Percentiles rank a stretch among this genome's conserved stretches.
Evolutionary conservation across 208 protist genomes (phyloP).

Genomic region (Herpetomonas tarakana): DNA sequence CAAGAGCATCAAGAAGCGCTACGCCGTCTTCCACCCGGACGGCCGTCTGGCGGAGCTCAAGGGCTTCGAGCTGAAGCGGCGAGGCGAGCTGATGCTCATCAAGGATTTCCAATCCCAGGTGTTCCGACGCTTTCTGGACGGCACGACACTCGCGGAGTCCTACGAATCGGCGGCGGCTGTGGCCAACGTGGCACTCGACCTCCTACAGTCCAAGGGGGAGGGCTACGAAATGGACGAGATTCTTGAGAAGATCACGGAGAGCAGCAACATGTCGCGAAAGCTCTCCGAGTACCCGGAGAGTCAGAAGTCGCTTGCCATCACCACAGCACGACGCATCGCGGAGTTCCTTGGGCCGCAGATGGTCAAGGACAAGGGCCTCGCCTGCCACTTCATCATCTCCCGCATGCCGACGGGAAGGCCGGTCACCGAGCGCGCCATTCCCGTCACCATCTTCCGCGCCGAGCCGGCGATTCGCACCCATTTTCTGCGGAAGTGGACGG

Average conservation of each 20-base stretch:
- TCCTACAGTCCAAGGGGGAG: slow-evolving; percentile 91
- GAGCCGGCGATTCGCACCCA: slow-evolving; percentile 83
- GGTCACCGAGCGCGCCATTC: slow-evolving; percentile 98
- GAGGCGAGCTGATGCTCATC: slow-evolving; percentile 99
- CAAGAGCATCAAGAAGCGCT: slow-evolving; percentile 98
- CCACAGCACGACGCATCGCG: slow-evolving; percentile 95
- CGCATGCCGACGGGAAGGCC: slow-evolving; percentile 92
- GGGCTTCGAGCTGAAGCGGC: slow-evolving; percentile 99
- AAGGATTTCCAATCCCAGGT: slow-evolving; percentile 99
- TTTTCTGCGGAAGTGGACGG: slow-evolving; percentile 96
- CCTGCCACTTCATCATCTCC: slow-evolving; percentile 98
- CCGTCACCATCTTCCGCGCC: slow-evolving; percentile 96
- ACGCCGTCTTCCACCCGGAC: slow-evolving; percentile 99
- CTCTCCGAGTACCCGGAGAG: slow-evolving; percentile 96
- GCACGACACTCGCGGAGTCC: slow-evolving; percentile 93
- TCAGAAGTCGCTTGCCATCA: slow-evolving; percentile 99
- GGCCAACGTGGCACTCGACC: slow-evolving; percentile 97
- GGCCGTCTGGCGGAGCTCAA: slow-evolving; percentile 99
- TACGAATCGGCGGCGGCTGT: slow-evolving; percentile 96
- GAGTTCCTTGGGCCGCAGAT: slow-evolving; percentile 98
- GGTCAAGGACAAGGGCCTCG: slow-evolving; percentile 97
- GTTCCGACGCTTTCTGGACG: slow-evolving; percentile 96
- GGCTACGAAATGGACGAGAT: slow-evolving; percentile 95
- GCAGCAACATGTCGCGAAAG: slow-evolving; percentile 94
- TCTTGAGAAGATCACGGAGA: slow-evolving; percentile 97